phyloP scores from a whole-genome alignment of 2,329 filamentous ascomycete species.

The Scedosporium aurantiacum region DNA sequence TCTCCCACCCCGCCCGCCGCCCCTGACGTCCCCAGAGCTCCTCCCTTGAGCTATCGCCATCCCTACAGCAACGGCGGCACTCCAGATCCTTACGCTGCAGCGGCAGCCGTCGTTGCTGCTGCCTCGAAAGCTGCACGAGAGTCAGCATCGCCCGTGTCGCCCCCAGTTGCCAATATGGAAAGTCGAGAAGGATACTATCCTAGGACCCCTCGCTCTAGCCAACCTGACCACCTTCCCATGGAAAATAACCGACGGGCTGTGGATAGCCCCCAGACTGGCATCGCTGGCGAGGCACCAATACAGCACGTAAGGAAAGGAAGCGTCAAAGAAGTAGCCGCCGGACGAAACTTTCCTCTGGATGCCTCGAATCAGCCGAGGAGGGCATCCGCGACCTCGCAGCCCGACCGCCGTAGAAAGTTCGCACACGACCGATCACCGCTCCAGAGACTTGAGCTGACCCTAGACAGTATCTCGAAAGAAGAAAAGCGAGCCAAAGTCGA shows the following conservation, averaged over 20 bases:
- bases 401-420: conserved; percentile 45
- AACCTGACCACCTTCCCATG: conserved; percentile 16
- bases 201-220: conserved; percentile 10
- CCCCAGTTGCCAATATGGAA: background rate
- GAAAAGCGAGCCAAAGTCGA: conserved; percentile 79
- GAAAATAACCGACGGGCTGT: conserved; percentile 7
- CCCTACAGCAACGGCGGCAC: conserved; percentile 16
- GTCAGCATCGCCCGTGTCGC: background rate
- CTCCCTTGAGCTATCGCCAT: conserved; percentile 45
- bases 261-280: background rate
- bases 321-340: conserved; percentile 1
- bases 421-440: conserved; percentile 80
- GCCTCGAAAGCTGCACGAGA: background rate
- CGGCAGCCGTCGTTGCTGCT: background rate
- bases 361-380: conserved; percentile 21
- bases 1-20: conserved; percentile 35
- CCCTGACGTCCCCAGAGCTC: conserved; percentile 49
- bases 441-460: conserved; percentile 82
- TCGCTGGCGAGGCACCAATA: conserved; percentile 3
- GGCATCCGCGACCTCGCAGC: conserved; percentile 25
- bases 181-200: conserved; percentile 11
- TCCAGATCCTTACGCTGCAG: conserved; percentile 4
- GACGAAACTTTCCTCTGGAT: conserved; percentile 8
- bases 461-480: conserved; percentile 90
- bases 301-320: conserved; percentile 7